phyloP scores from a whole-genome alignment of 441 rosid genomes.

The Capsella rubella region DNA sequence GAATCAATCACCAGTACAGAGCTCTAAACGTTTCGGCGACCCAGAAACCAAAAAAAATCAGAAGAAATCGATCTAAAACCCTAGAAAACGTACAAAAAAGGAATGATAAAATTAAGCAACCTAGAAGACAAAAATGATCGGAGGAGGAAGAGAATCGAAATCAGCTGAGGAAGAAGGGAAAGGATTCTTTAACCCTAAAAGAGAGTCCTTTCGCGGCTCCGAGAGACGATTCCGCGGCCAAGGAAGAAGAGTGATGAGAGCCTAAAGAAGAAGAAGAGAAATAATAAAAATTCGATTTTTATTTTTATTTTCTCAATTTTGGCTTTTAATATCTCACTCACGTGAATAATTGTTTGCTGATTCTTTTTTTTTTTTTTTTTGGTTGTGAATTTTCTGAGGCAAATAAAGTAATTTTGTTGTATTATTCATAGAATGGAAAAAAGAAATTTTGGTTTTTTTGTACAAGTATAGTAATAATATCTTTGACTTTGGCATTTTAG shows the following conservation, averaged over 20 bases:
- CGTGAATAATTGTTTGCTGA: neutral
- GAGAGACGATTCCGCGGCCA: conserved; percentile 42
- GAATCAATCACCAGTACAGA: neutral
- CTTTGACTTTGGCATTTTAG: neutral
- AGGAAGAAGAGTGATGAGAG: conserved; percentile 21
- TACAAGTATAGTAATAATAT: neutral
- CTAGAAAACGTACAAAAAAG: conserved; percentile 17
- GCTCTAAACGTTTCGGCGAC: conserved; percentile 2
- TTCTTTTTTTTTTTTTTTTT: neutral
- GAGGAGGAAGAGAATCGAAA: conserved; percentile 18
- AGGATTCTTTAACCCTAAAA: conserved; percentile 25
- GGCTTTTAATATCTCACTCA: neutral
- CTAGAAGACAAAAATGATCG: conserved; percentile 24
- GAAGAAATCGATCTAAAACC: conserved; percentile 38
- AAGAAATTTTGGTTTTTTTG: neutral
- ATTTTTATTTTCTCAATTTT: neutral
- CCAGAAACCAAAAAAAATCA: neutral
- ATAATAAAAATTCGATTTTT: neutral
- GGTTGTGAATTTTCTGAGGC: neutral
- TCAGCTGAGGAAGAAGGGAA: neutral
- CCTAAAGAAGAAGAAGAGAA: neutral
- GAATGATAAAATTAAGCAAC: conserved; percentile 19
- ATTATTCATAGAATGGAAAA: neutral
- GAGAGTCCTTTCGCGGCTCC: conserved; percentile 34
- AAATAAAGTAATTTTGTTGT: neutral